phyloP scores from a whole-genome alignment of 2,329 filamentous ascomycete species.

The Trichoderma sp. region DNA sequence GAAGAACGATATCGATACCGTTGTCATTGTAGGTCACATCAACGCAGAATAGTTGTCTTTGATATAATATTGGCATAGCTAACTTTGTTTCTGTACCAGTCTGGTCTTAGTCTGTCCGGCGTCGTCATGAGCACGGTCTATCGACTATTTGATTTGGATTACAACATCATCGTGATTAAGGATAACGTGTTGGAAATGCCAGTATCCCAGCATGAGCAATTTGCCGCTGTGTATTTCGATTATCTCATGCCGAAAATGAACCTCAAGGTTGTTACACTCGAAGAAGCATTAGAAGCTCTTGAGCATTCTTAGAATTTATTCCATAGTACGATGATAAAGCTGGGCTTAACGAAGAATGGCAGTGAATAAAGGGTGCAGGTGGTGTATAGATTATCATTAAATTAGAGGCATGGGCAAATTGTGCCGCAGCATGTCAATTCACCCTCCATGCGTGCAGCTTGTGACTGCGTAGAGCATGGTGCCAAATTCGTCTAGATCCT shows the following conservation, averaged over 20 bases:
- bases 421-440: background rate
- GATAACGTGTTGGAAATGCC: constrained; percentile 33
- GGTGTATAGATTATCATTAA: background rate
- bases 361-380: background rate
- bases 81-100: constrained; percentile 24
- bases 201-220: background rate
- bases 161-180: constrained; percentile 40
- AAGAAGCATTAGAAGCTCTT: constrained; percentile 13
- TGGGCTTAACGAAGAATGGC: no score
- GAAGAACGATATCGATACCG: constrained; percentile 39
- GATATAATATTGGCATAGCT: background rate
- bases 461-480: constrained; percentile 52
- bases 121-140: constrained; percentile 44
- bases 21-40: constrained; percentile 33
- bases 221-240: background rate
- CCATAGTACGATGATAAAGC: background rate
- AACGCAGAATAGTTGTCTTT: background rate
- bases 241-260: constrained; percentile 19
- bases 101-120: constrained; percentile 40
- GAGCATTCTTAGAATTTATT: background rate
- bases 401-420: background rate
- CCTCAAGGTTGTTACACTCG: constrained; percentile 1
- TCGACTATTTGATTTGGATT: constrained; percentile 42
- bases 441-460: constrained; percentile 42
- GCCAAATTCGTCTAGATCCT: constrained; percentile 51